phyloP scores from a whole-genome alignment of 192 early-diverging fungal genomes.

The Coemansia sp. region DNA sequence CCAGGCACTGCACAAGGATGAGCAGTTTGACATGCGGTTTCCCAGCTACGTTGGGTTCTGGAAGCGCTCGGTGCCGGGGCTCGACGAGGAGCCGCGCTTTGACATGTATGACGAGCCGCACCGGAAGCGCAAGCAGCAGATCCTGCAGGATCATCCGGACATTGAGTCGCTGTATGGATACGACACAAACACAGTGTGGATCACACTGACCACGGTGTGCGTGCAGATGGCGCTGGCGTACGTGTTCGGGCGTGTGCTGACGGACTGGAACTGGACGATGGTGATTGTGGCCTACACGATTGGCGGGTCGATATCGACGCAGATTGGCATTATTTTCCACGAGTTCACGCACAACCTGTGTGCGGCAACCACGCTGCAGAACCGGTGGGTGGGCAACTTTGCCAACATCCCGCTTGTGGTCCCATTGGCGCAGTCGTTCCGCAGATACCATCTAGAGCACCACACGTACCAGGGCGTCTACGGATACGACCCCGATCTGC shows the following conservation, averaged over 20 bases:
- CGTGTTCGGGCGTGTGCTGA: slow-evolving; percentile 66
- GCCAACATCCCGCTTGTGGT: slow-evolving; percentile 87
- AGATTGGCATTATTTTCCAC: slow-evolving; percentile 87
- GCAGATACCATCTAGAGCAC: slow-evolving; percentile 91
- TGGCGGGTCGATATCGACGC: slow-evolving; percentile 80
- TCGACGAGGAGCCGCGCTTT: slow-evolving; percentile 72
- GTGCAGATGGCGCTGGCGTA: slow-evolving; percentile 81
- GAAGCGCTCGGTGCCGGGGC: slow-evolving; percentile 74
- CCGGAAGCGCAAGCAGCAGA: slow-evolving; percentile 84
- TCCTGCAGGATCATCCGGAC: slow-evolving; percentile 85
- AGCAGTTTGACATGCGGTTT: slow-evolving; percentile 65
- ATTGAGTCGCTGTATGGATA: slow-evolving; percentile 83
- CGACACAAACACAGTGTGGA: slow-evolving; percentile 76
- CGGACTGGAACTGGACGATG: slow-evolving; percentile 67
- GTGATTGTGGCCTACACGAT: slow-evolving; percentile 69
- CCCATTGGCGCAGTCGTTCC: slow-evolving; percentile 78
- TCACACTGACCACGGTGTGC: slow-evolving; percentile 64
- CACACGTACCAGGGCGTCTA: slow-evolving; percentile 96
- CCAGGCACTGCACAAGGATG: slow-evolving; percentile 45
- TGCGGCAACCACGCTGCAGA: slow-evolving; percentile 67
- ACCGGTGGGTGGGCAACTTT: slow-evolving; percentile 78
- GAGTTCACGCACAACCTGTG: slow-evolving; percentile 90
- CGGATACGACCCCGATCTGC: slow-evolving; percentile 92
- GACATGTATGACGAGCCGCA: slow-evolving; percentile 95
- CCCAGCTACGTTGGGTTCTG: slow-evolving; percentile 81